Evolutionary conservation across 208 protist genomes (phyloP), one percentile per base, ranked within the genome.

Genomic region (Wallacemonas sp.): DNA sequence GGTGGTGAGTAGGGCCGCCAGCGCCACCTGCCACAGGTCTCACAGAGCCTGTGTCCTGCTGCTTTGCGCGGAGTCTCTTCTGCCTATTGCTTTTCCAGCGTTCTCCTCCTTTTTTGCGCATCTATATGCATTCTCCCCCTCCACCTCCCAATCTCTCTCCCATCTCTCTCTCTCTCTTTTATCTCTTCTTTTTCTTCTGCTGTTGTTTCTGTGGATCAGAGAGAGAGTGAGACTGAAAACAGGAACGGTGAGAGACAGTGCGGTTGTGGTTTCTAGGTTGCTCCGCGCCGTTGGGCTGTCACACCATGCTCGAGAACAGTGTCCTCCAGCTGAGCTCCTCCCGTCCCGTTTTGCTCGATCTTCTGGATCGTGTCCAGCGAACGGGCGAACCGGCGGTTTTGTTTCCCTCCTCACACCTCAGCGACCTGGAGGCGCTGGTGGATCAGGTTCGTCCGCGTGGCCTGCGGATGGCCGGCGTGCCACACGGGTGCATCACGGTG

Each of bases 381-480:
- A 80, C 83, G 11, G 88, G 91, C 0, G 88, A 92, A 19, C 75
- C 84, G 38, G 76, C 75, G 4, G 71, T 94, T 43, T 62, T 94
- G 17, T 81, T 80, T 33, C 72, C 78, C 9, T 81, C 75, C 32
- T 34, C 72, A 39, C 70, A 74, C 48, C 38, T 91, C 30, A 81
- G 74, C 16, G 80, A 93, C 52, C 65, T 96, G 33, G 91, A 96
- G 66, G 69, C 57, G 12, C 72, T 91, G 36, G 77, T 91, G 5
- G 34, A 78, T 12, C 76, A 92, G 43, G 76, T 81, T 30, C 83
- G 71, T 48, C 68, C 56, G 9, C 70, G 78, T n/a, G 74, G 78
- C 36, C 74, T 94, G 74, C 85, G 83, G 34, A 72, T 96, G 32
- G 87, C 83, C 1, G 84, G 74, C 14, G 65, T 92, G 48, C 91